phyloP scores from a whole-genome alignment of 306 rosid genomes.

The Prunus dulcis region DNA sequence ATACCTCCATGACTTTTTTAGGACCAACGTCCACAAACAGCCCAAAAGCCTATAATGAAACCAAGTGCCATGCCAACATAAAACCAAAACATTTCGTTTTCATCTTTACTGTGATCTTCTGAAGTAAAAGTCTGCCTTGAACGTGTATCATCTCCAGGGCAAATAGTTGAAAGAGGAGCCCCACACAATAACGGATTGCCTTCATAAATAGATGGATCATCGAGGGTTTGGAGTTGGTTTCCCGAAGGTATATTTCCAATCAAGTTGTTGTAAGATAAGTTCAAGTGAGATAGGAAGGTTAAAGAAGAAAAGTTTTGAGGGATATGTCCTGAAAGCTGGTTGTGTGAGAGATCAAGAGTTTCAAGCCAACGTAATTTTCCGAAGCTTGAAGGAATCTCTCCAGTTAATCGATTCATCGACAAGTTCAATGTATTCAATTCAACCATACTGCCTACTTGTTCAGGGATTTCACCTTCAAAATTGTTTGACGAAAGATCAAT shows the following conservation, averaged over 20 bases:
- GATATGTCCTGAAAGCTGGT: not conserved
- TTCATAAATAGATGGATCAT: not conserved
- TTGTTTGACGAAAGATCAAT: slow-evolving; percentile 1
- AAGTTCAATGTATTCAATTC: not conserved
- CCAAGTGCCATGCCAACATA: not conserved
- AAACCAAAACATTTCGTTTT: not conserved
- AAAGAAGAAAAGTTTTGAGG: not conserved
- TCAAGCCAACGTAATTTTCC: not conserved
- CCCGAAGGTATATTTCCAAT: not conserved
- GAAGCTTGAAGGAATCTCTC: not conserved
- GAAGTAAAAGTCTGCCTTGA: not conserved
- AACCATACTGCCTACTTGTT: not conserved
- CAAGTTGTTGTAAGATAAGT: slow-evolving; percentile 7
- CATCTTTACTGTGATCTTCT: not conserved
- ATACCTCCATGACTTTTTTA: slow-evolving; percentile 6
- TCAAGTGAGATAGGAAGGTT: not conserved
- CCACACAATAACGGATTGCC: not conserved
- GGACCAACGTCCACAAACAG: not conserved
- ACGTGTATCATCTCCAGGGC: not conserved
- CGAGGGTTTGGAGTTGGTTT: not conserved
- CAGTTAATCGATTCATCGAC: not conserved
- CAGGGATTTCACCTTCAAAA: slow-evolving; percentile 2
- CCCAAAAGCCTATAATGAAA: not conserved
- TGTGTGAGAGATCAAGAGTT: slow-evolving; percentile 5
- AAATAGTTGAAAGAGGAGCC: not conserved